phyloP scores from a whole-genome alignment of 306 rosid genomes.

The Corylus avellana region DNA sequence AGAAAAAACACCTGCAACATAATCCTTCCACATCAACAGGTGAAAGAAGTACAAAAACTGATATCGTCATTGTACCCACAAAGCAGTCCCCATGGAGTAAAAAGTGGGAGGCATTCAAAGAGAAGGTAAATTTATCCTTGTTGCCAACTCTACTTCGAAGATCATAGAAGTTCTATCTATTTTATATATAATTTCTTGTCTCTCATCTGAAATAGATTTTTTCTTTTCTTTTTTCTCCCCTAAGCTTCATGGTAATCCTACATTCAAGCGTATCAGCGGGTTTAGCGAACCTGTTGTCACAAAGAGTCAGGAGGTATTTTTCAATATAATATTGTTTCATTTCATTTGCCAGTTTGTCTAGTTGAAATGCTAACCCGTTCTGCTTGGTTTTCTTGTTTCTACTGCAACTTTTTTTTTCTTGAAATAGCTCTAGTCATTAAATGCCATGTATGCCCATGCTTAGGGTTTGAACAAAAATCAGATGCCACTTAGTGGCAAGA shows the following conservation, averaged over 20 bases:
- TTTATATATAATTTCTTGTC: not conserved
- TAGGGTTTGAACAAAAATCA: not conserved
- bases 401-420: not conserved
- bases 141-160: conserved; percentile 1
- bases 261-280: conserved; percentile 51
- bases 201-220: not conserved
- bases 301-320: conserved; percentile 81
- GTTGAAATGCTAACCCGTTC: not conserved
- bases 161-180: conserved; percentile 4
- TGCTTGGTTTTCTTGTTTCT: not conserved
- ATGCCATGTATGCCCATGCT: not conserved
- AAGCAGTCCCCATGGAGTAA: conserved; percentile 73
- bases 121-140: conserved; percentile 51
- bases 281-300: conserved; percentile 71
- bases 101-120: conserved; percentile 75
- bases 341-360: not conserved
- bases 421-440: not conserved
- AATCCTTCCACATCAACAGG: conserved; percentile 48
- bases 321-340: conserved; percentile 21
- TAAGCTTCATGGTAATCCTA: conserved; percentile 65
- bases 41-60: conserved; percentile 73
- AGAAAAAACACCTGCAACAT: conserved; percentile 56
- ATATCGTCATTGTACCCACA: conserved; percentile 59
- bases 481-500: not conserved
- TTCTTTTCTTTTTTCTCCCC: conserved; percentile 10